Evolutionary conservation across 768 basidiomycete genomes (phyloP).

Genomic region (Fibroporia radiculosa): DNA sequence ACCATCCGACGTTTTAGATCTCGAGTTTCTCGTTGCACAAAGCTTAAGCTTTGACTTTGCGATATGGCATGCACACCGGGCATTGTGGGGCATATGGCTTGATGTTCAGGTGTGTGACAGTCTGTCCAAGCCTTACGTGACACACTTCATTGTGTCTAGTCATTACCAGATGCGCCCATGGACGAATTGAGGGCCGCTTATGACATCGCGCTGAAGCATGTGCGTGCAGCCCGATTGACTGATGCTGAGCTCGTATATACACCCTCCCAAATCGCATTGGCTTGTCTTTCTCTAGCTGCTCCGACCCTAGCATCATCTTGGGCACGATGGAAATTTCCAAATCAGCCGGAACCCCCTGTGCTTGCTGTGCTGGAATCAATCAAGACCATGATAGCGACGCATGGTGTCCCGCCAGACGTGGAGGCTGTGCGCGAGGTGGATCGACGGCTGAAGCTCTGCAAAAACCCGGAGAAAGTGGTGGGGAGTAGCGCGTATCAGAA

Average conservation of each 20-base stretch:
- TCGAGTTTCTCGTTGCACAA: constrained; percentile 95
- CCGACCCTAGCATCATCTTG: constrained; percentile 56
- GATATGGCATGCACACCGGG: constrained; percentile 85
- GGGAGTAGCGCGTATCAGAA: constrained; percentile 80
- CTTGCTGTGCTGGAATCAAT: constrained; percentile 43
- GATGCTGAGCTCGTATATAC: constrained; percentile 89
- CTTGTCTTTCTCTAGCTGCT: constrained; percentile 60
- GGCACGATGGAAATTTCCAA: constrained; percentile 36
- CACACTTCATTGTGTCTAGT: constrained; percentile 31
- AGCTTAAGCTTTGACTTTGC: constrained; percentile 92
- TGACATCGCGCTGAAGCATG: constrained; percentile 55
- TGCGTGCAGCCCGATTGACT: constrained; percentile 78
- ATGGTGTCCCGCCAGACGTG: constrained; percentile 62
- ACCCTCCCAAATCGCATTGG: constrained; percentile 90
- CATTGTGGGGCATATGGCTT: constrained; percentile 82
- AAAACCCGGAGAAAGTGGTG: constrained; percentile 92
- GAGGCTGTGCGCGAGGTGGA: constrained; percentile 88
- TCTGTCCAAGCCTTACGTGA: constrained; percentile 1
- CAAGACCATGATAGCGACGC: constrained; percentile 41
- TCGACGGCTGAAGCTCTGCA: constrained; percentile 76
- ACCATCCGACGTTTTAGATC: constrained; percentile 80
- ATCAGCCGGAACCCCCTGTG: constrained; percentile 17
- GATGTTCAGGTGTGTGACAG: constrained; percentile 70
- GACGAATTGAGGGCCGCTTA: constrained; percentile 51
- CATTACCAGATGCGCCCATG: constrained; percentile 41